A percentile compares a stretch with the other conserved stretches of the same genome.
phyloP scores from a whole-genome alignment of 192 early-diverging fungal species.

The Umbelopsis sp. region DNA sequence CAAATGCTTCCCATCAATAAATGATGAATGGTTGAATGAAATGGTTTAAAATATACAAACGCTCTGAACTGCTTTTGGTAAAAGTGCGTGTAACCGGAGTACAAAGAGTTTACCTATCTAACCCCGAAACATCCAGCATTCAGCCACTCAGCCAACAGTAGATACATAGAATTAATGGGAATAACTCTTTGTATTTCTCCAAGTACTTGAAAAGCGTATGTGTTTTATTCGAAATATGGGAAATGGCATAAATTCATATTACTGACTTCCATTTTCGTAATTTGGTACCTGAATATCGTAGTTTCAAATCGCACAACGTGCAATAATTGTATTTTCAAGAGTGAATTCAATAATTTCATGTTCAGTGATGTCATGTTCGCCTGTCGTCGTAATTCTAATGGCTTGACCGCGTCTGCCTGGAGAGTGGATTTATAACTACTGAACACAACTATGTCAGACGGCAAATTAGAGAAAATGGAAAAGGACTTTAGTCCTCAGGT shows the following conservation, averaged over 20 bases:
- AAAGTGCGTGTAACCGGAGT: constrained; percentile 18
- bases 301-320: not conserved
- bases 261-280: too few relatives aligned
- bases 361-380: too few relatives aligned
- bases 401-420: constrained; percentile 2
- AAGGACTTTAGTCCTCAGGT: constrained; percentile 85
- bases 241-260: too few relatives aligned
- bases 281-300: not conserved
- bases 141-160: not conserved
- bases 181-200: too few relatives aligned
- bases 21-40: constrained; percentile 17
- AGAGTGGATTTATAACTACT: not conserved
- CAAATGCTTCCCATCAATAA: constrained; percentile 14
- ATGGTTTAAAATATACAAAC: not conserved
- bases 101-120: not conserved
- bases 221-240: too few relatives aligned
- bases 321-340: not conserved
- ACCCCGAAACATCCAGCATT: not conserved
- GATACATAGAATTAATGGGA: too few relatives aligned
- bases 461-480: constrained; percentile 83
- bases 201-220: too few relatives aligned
- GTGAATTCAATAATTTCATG: not conserved
- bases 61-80: constrained; percentile 14
- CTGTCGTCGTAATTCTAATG: constrained; percentile 6
- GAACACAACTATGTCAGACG: constrained; percentile 45